Evolutionary conservation across 371 early-diverging fungal genomes (phyloP).

Genomic region (Zopfochytrium polystomum): DNA sequence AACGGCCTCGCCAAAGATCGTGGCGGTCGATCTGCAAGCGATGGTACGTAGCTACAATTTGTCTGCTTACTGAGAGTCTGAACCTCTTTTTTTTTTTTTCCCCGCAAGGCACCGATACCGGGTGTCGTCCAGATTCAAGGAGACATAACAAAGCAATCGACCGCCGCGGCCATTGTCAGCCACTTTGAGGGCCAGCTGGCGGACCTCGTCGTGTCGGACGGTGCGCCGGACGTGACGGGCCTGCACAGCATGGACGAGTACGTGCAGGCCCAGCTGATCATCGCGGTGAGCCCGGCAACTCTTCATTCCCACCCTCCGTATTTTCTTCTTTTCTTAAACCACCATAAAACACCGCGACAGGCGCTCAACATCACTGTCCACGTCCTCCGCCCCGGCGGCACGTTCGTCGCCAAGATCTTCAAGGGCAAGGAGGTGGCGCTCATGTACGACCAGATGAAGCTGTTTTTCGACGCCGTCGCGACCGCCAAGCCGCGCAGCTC

Average conservation of each 20-base stretch:
- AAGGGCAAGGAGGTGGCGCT: conserved; percentile 87
- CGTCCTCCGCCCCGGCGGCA: conserved; percentile 82
- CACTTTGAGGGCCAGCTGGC: conserved; percentile 86
- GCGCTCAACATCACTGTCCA: conserved; percentile 94
- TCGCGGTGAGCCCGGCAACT: too few relatives aligned
- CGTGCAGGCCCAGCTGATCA: conserved; percentile 92
- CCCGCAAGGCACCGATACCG: conserved; percentile 93
- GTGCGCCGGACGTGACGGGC: too few relatives aligned
- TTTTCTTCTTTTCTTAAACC: too few relatives aligned
- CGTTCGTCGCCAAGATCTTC: conserved; percentile 97
- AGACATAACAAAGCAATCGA: conserved; percentile 94
- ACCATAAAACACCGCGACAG: too few relatives aligned
- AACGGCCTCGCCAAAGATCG: conserved; percentile 63
- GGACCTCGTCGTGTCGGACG: conserved; percentile 93
- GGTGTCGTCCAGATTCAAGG: conserved; percentile 95
- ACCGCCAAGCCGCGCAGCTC: conserved; percentile 95
- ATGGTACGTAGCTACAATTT: too few relatives aligned
- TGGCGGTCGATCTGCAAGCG: conserved; percentile 97
- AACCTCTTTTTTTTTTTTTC: too few relatives aligned
- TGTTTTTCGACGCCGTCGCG: conserved; percentile 85
- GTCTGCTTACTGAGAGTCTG: too few relatives aligned
- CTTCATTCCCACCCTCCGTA: too few relatives aligned
- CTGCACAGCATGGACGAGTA: conserved; percentile 99
- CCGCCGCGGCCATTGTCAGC: conserved; percentile 84
- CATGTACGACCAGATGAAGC: conserved; percentile 85